These are phyloP conservation scores for Mortierella alpina DNA, from an alignment of 192 early-diverging fungal species.

Conservation along the genomic window DNA sequence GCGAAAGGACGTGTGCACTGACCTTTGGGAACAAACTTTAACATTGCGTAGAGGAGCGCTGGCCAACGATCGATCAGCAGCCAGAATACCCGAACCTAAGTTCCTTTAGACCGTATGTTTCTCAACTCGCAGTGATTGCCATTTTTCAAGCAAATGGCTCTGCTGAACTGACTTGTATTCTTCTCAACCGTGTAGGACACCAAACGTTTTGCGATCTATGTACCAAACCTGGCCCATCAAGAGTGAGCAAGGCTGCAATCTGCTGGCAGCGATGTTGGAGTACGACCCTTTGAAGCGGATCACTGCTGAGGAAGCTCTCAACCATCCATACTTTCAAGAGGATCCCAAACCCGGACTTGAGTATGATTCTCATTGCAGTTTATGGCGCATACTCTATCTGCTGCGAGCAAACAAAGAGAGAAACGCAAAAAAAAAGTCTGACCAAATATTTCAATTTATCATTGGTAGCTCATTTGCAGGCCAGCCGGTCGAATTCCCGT, in stretches of 20 bases:
- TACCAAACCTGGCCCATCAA: conserved; percentile 56
- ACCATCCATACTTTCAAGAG: conserved; percentile 87
- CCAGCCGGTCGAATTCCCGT: conserved; percentile 63
- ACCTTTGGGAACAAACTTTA: conserved; percentile 8
- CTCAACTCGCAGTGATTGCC: no score
- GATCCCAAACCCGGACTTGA: conserved; percentile 68
- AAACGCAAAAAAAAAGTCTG: background rate
- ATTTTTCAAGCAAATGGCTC: background rate
- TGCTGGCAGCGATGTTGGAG: conserved; percentile 80
- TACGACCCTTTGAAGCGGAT: conserved; percentile 86
- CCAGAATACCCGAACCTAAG: conserved; percentile 74
- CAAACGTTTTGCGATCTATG: conserved; percentile 31
- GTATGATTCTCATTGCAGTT: conserved; percentile 50
- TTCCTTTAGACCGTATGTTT: conserved; percentile 69
- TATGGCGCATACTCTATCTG: background rate
- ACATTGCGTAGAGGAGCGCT: conserved; percentile 67
- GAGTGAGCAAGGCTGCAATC: conserved; percentile 69
- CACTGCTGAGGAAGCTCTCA: conserved; percentile 79
- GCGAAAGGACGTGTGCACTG: no score
- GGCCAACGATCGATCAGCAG: conserved; percentile 78
- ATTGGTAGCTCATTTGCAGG: conserved; percentile 56
- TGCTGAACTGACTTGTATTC: background rate
- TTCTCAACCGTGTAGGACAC: conserved; percentile 15
- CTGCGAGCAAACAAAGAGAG: background rate
- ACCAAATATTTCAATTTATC: background rate